Base-by-base conservation (phyloP, 345 rosid genomes). In the Syzygium oleosum region DNA sequence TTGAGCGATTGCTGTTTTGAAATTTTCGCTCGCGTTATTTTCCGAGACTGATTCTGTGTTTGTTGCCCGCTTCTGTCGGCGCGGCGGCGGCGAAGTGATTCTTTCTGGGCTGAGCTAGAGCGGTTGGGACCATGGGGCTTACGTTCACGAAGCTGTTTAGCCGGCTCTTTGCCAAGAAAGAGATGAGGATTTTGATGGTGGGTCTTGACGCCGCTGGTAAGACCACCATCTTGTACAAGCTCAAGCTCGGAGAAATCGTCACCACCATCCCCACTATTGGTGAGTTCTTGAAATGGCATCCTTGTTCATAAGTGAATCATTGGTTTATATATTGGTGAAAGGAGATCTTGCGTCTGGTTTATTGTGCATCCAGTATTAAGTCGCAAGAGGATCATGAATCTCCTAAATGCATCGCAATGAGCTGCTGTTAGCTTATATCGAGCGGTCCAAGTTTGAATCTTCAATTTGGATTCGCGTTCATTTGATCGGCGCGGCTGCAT, bases 121-220 rank as follows among this genome's bases (percentile, higher is more conserved):
- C 87, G 38, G 85, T 90, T 52, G 85, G 80, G 63, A 87, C 85
- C 87, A 95, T 95, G 97, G 96, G 95, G 84, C 89, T 92, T 86
- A 73, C 90, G 52, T 93, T 95, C 84, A 89, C 95, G 34, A 95
- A 95, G 93, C 95, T 95, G 19, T 94, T 95, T 84, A 93, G 95
- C 90, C 86, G 92, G 91, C 93, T 95, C 43, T 95, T 95, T 87
- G 94, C 96, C 52, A 95, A 94, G 95, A 94, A 85, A 93, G 96
- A 95, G 92, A 94, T 95, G 96, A 84, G 96, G 56, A 95, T 95
- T 93, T 91, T 95, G 91, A 95, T 95, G 98, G 96, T 95, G 49
- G 98, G 98, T 92, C 95, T 95, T 25, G 98, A 95, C 88, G 97
- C 96, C 43, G 96, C 97, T 59, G 97, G 97, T 92, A 95, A 95